phyloP scores from a whole-genome alignment of 176 grass and related monocot genomes.

The Avena insularis region DNA sequence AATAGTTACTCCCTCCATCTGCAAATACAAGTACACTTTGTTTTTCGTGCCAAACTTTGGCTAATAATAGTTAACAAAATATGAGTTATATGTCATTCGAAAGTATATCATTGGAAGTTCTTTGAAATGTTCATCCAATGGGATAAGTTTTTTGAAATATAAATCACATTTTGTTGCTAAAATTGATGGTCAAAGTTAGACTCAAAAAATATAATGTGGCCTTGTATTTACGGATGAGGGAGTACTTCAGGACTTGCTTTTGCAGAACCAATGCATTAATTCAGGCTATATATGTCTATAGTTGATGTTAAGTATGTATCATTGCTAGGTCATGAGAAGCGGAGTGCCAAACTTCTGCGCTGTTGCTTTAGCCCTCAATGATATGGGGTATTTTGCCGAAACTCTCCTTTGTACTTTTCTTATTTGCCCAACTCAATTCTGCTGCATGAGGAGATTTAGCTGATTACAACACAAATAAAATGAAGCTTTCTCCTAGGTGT shows the following conservation, averaged over 20 bases:
- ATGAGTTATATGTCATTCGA: no score
- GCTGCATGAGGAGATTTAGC: slow-evolving; percentile 22
- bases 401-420: slow-evolving; percentile 29
- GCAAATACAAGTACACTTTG: no score
- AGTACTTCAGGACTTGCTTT: not conserved
- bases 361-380: slow-evolving; percentile 91
- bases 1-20: no score
- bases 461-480: slow-evolving; percentile 26
- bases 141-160: no score
- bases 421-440: not conserved
- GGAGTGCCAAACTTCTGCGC: slow-evolving; percentile 96
- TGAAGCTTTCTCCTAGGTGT: slow-evolving; percentile 12
- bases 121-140: no score
- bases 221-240: no score
- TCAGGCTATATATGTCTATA: slow-evolving; percentile 17
- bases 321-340: slow-evolving; percentile 84
- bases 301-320: slow-evolving; percentile 45
- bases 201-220: no score
- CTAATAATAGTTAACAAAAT: no score
- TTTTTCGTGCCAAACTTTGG: no score
- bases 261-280: slow-evolving; percentile 10
- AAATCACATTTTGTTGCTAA: no score
- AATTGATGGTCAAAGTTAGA: no score
- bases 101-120: no score
- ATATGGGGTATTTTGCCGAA: slow-evolving; percentile 78